Percentiles rank a stretch among this genome's conserved stretches.
Conservation (phyloP, 257 asterid species). For the Nicotiana noctiflora region DNA sequence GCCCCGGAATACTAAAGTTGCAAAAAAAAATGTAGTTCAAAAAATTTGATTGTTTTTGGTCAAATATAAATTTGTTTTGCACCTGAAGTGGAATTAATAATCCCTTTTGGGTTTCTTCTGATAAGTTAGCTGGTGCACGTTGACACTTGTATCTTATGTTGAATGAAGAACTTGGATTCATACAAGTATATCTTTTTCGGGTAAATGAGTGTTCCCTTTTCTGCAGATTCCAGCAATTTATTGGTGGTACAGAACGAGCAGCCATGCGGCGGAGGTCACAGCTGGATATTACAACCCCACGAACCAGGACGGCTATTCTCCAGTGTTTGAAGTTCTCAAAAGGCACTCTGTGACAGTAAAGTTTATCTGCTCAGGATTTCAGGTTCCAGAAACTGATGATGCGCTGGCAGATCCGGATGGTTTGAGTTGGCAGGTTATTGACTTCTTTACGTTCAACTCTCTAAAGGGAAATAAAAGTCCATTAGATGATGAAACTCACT, state of each 20-base stretch:
- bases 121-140: background rate
- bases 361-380: constrained; percentile 35
- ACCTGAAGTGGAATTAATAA: background rate
- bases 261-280: constrained; percentile 80
- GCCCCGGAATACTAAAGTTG: background rate
- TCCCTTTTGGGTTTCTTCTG: background rate
- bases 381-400: constrained; percentile 38
- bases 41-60: background rate
- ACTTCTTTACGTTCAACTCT: background rate
- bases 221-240: constrained; percentile 56
- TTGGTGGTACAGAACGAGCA: constrained; percentile 73
- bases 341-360: constrained; percentile 42
- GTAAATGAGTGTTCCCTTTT: background rate
- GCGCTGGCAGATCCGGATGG: constrained; percentile 53
- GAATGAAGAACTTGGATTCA: constrained; percentile 1
- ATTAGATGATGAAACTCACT: background rate
- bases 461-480: background rate
- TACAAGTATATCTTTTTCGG: background rate
- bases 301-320: constrained; percentile 59
- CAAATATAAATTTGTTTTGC: background rate
- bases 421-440: constrained; percentile 61
- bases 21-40: background rate
- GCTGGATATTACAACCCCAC: constrained; percentile 61
- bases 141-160: background rate
- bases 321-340: constrained; percentile 45